Conservation (phyloP, 1,284 basidiomycete species). For the Marasmius tenuissimus region DNA sequence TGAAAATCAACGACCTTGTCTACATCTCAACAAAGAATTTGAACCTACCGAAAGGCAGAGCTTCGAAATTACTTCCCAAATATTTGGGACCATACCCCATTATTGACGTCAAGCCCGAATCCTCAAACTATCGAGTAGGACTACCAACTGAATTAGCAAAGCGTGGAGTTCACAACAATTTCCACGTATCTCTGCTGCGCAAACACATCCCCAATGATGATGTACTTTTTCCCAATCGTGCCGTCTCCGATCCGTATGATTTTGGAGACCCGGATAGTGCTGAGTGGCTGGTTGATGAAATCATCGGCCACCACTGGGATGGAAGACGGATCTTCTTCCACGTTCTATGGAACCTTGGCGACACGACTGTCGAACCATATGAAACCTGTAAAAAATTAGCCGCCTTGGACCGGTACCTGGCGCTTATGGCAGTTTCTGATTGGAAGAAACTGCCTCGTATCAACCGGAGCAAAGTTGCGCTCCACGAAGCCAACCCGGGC, state of each 20-base stretch:
- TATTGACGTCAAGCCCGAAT: constrained; percentile 16
- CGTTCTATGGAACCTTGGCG: constrained; percentile 7
- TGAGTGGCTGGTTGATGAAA: constrained; percentile 5
- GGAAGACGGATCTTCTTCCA: neutral
- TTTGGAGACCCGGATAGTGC: constrained; percentile 8
- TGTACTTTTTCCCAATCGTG: neutral
- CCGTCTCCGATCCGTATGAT: constrained; percentile 3
- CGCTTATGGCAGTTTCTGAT: neutral
- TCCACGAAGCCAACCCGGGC: neutral
- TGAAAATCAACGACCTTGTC: neutral
- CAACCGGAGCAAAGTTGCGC: neutral
- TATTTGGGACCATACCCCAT: constrained; percentile 32
- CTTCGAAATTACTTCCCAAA: constrained; percentile 27
- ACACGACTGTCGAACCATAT: constrained; percentile 8
- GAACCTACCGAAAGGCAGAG: constrained; percentile 24
- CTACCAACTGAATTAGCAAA: constrained; percentile 21
- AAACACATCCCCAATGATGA: neutral
- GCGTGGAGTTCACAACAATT: constrained; percentile 20
- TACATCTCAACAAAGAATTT: constrained; percentile 30
- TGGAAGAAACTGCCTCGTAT: constrained; percentile 7
- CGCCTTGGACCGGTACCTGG: constrained; percentile 5
- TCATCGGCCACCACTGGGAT: constrained; percentile 3
- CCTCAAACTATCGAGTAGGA: constrained; percentile 26
- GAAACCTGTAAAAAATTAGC: constrained; percentile 1
- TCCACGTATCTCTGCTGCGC: constrained; percentile 16